Base-by-base conservation (phyloP, 2,329 filamentous ascomycete genomes). In the Epichloe elymi region DNA sequence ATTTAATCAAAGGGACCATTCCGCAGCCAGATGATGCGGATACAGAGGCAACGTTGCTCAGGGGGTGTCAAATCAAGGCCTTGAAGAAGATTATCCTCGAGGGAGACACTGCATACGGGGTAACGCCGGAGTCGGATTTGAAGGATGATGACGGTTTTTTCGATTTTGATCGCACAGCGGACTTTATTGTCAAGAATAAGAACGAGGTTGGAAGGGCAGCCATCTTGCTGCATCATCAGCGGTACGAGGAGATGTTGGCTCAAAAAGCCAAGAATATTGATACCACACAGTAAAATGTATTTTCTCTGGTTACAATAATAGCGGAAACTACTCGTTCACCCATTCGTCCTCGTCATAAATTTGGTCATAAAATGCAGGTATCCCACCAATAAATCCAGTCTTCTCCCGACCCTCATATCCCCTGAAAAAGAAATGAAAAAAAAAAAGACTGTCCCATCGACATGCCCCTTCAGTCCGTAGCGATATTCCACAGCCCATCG, bases 401-500 rank as follows among this genome's bases (percentile, higher is more conserved):
- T n/a, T n/a, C n/a, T 30, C 26, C 3, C 26, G 26, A 11, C 8
- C 26, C 26, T 30, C 3, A 4, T 10, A 11, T 30, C 26, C 26
- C 26, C 30, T 8, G 2, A 15, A 0, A 4, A 11, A 2, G 0
- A 46, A 5, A 5, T n/a, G 4, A 23, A 23, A 5, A 23, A 5
- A 1, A 4, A 19, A 12, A 12, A 17, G 1, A 30, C 42, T 23
- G 15, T 35, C 19, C 39, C 39, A 12, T 41, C 17, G 36, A n/a
- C 3, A 30, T 11, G 23, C 14, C 48, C 5, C 36, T 40, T 56
- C 65, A 79, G n/a, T 79, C 74, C 19, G 73, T 66, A 23, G 58
- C 63, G 55, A 95, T 65, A 60, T 76, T 86, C 93, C 93, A 98
- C 59, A 98, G 71, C 17, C 91, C 93, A 73, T 98, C 93, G 0